Conservation (phyloP, 148 eudicot species). For the Gaultheria prostrata region DNA sequence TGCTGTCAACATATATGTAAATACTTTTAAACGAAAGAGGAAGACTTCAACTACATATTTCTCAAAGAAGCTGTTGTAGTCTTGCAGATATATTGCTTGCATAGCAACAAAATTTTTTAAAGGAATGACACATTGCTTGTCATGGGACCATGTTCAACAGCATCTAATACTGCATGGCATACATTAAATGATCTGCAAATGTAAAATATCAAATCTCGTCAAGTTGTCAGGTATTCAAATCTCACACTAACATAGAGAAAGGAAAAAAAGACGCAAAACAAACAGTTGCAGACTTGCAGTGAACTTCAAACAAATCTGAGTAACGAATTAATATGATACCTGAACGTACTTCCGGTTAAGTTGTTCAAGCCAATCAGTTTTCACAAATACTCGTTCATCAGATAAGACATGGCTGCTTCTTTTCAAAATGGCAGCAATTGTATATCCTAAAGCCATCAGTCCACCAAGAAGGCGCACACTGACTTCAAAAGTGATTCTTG, state of each 20-base stretch:
- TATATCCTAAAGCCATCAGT: conserved; percentile 94
- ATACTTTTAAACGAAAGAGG: background rate
- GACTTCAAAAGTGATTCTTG: conserved; percentile 95
- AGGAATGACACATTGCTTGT: conserved; percentile 1
- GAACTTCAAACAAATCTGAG: background rate
- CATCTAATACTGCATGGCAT: background rate
- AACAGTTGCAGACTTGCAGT: background rate
- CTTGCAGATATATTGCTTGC: background rate
- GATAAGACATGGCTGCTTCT: conserved; percentile 85
- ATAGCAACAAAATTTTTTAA: background rate
- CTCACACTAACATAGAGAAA: background rate
- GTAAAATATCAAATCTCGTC: background rate
- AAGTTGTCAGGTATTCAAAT: conserved; percentile 9
- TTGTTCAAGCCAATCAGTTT: conserved; percentile 94
- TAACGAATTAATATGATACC: conserved; percentile 37
- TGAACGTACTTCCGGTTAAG: conserved; percentile 82
- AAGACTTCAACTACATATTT: background rate
- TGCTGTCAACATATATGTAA: background rate
- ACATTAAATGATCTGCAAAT: background rate
- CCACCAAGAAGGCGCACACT: conserved; percentile 99
- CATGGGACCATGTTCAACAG: conserved; percentile 4
- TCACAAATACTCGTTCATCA: conserved; percentile 74
- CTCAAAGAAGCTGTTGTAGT: background rate
- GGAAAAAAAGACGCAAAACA: background rate
- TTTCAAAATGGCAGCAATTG: conserved; percentile 90